Percentiles rank a stretch among this genome's conserved stretches.
Evolutionary conservation across 164 flowering plant species (phyloP).

Genomic region (Sedum album): DNA sequence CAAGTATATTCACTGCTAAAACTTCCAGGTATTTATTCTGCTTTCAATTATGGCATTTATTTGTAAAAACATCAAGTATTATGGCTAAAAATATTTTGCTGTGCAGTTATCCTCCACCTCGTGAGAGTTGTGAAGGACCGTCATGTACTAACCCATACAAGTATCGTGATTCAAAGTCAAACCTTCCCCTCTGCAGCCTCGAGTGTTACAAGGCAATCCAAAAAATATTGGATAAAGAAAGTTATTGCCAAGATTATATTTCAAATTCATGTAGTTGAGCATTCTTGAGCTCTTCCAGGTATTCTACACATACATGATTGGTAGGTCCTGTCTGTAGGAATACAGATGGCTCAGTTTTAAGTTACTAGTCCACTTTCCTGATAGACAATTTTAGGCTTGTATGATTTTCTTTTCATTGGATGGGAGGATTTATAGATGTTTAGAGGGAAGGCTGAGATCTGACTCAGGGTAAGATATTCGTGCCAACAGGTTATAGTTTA

Average conservation of each 20-base stretch:
- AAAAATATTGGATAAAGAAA: conserved; percentile 21
- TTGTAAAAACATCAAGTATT: not conserved
- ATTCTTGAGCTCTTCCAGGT: conserved; percentile 2
- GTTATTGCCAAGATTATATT: not conserved
- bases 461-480: not conserved
- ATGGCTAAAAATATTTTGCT: not conserved
- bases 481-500: not conserved
- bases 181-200: conserved; percentile 88
- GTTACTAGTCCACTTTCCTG: not conserved
- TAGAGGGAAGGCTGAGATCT: not conserved
- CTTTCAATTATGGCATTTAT: not conserved
- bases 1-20: conserved; percentile 58
- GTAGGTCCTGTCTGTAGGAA: not conserved
- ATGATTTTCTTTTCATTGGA: not conserved
- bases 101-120: conserved; percentile 80
- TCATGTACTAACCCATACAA: conserved; percentile 61
- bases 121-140: conserved; percentile 84
- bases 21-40: conserved; percentile 47
- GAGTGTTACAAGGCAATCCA: conserved; percentile 74
- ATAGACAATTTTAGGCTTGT: not conserved
- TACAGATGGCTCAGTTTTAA: not conserved
- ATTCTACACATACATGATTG: not conserved
- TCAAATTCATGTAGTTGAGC: not conserved
- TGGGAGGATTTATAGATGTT: not conserved
- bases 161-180: conserved; percentile 76